Evolutionary conservation across 1,284 basidiomycete genomes (phyloP), one percentile per base, ranked within the genome.

Genomic region (Malassezia yamatoensis): DNA sequence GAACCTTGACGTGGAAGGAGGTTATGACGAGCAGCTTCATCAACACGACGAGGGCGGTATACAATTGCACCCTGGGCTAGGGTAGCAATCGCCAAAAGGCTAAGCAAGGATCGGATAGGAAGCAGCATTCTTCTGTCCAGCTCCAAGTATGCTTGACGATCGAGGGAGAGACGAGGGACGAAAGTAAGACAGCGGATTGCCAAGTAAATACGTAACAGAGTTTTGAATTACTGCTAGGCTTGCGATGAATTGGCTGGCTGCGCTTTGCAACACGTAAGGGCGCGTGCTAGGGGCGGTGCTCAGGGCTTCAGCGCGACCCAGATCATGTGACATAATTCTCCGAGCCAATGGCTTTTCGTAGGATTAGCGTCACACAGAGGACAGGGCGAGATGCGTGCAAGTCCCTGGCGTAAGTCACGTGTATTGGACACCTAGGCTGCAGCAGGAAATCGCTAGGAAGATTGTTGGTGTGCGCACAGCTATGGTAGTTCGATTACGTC

Each of bases 401-500:
- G 20, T 3, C 38, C 3, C 38, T 39, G 38, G 6, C 24, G 24
- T 29, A 29, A 29, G 24, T 29, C 24, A 29, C 24, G 24, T 29
- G 24, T 7, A 29, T 4, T 29, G 24, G 24, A 29, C 24, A 29
- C 7, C 7, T 29, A n/a, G n/a, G n/a, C n/a, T n/a, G n/a, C 24
- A 7, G 7, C 24, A 29, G 24, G 24, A 29, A 29, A 29, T 29
- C 24, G 3, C 7, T 29, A 7, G 24, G 24, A 29, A 29, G 24
- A 29, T 29, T 7, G 24, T 29, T 29, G 7, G 7, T 29, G 24
- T 29, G 24, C 24, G 33, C 33, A 36, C 5, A 13, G 49, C 49
- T 55, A 91, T 93, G 89, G 80, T 85, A 54, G 82, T 94, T 63
- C 84, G 88, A 66, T 79, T 96, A 40, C 85, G 90, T 37, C 81